Evolutionary conservation across 108 stramenopile species (phyloP), one percentile per base, ranked within the genome.

Genomic region (Pseudonitzschia multiseries): DNA sequence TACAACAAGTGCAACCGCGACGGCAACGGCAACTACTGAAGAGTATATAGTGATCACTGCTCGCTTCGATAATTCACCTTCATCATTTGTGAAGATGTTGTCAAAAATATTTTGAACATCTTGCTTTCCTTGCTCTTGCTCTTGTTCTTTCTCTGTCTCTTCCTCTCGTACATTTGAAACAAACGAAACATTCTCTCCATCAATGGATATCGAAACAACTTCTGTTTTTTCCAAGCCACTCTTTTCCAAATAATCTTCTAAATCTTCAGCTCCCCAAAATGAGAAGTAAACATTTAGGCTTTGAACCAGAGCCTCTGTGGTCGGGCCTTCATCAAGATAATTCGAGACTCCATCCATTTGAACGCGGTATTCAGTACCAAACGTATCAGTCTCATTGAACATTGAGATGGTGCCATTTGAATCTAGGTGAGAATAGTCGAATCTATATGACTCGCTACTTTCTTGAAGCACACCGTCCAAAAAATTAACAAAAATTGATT

Each of bases 291-390:
- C 48, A 36, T 33, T 54, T n/a, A 76, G n/a, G 13, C 13, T 24
- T 12, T 33, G 27, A 28, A 43, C 42, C 41, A 76, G 36, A 50
- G 54, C 46, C 3, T 69, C 50, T 42, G 4, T 29, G 18, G 68
- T 42, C 0, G 75, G 75, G 28, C 56, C 32, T 20, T 67, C 60
- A 18, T 48, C 50, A 4, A 33, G 40, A 52, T 60, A 76, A 43
- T 69, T 69, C 6, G 61, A 68, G 22, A 60, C 64, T 22, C 76
- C 76, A 57, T 70, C 69, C 29, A 78, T 61, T n/a, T 26, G 22
- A n/a, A 78, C 60, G 28, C 56, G 67, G n/a, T 65, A 66, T 1
- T 70, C 77, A 32, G 65, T 22, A 0, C 53, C 44, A 1, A 77
- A 57, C 6, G 33, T 12, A 12, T 48, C n/a, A 46, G 27, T 21